Evolutionary conservation across 495 filamentous ascomycete genomes (phyloP), one percentile per base, ranked within the genome.

Genomic region (Hamigera avellanea): DNA sequence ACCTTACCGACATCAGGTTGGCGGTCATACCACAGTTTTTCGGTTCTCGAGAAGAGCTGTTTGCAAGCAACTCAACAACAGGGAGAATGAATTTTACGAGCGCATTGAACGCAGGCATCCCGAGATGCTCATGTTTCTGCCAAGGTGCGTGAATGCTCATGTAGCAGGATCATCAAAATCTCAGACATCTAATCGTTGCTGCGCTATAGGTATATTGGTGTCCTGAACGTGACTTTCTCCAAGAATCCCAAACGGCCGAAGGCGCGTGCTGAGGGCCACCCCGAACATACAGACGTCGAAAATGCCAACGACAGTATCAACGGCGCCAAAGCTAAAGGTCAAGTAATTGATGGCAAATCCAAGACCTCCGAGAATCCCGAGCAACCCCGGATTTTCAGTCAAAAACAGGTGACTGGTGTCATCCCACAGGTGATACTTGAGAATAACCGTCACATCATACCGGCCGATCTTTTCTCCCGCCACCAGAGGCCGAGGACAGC

Each of bases 181-280:
- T n/a, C n/a, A n/a, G n/a, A n/a, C n/a, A n/a, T n/a, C n/a, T n/a
- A n/a, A n/a, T n/a, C n/a, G n/a, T n/a, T n/a, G n/a, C n/a, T n/a
- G n/a, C n/a, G n/a, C n/a, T n/a, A n/a, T n/a, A n/a, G n/a, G n/a
- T 98, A 98, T 46, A 95, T 98, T 42, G 91, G 91, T 14, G 91
- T 98, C 28, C 64, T 98, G 26, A 98, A 98, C 54, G 91, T 96
- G 10, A 95, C 91, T 0, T 95, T 88, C 56, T 86, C 87, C 15
- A 95, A 93, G 57, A 79, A 75, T 27, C 63, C 74, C 5, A 84
- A 86, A 33, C 74, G 71, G 21, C 73, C 72, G 44, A 84, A 80
- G 42, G 59, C 59, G 33, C 61, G 61, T 40, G 59, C 69, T 14
- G 71, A 50, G 14, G 45, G 37, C 3, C 35, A 46, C n/a, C 21